These are phyloP conservation scores for Pseudomicrostroma phylloplanum DNA, from an alignment of 1,284 basidiomycete genomes.

Conservation along the genomic window DNA sequence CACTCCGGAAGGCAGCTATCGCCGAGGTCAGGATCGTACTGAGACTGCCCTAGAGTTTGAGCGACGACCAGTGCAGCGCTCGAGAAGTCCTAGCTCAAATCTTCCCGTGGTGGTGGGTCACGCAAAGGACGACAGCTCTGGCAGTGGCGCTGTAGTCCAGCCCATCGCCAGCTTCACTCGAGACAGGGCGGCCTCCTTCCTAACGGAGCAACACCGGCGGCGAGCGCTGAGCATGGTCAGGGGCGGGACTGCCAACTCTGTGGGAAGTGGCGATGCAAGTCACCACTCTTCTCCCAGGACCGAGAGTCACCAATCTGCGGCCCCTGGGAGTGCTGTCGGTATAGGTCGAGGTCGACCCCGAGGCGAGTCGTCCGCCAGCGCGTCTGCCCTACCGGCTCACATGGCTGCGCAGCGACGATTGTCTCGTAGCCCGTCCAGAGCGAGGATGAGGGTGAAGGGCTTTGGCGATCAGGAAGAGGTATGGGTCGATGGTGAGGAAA, in stretches of 20 bases:
- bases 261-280: neutral
- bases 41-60: constrained; percentile 29
- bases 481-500: constrained; percentile 4
- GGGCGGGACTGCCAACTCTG: neutral
- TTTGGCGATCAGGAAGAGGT: constrained; percentile 34
- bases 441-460: constrained; percentile 16
- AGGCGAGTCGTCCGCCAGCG: neutral
- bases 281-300: neutral
- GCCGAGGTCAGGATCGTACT: neutral
- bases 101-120: neutral
- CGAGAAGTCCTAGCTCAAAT: constrained; percentile 22
- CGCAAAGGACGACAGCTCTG: too few species aligned
- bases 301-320: neutral
- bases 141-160: neutral
- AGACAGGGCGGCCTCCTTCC: neutral
- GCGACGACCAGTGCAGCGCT: constrained; percentile 33
- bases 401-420: neutral
- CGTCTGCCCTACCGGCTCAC: constrained; percentile 4
- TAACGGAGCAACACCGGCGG: neutral
- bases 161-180: neutral
- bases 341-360: neutral
- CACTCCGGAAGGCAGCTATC: neutral
- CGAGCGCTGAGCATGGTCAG: constrained; percentile 2
- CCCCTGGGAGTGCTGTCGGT: neutral
- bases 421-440: constrained; percentile 8